Base-by-base conservation (phyloP, 139 green algal species). In the Chlamydomonas eustigma region DNA sequence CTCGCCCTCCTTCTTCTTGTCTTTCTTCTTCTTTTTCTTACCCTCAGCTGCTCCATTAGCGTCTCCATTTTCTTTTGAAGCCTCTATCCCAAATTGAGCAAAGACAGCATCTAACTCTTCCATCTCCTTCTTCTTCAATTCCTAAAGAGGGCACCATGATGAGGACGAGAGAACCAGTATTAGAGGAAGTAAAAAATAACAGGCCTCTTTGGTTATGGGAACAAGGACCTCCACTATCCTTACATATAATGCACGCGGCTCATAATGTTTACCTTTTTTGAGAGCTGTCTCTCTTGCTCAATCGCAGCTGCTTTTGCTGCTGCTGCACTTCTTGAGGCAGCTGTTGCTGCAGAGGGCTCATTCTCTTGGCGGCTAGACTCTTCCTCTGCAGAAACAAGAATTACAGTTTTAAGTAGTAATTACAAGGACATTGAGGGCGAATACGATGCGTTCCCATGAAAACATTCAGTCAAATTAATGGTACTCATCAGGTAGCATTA, bases 101-200 rank as follows among this genome's bases (percentile, higher is more conserved):
- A 91, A 84, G 50, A 89, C 77, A 0, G 84, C 84, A 37, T 91
- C 84, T 25, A 91, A 68, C 71, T 89, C 86, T 37, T 91, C 82
- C 73, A 91, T 83, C 76, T 91, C 86, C 82, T 91, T 91, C 78
- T 91, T 89, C 74, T 91, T 91, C 50, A 88, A 50, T 72, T 91
- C 86, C 85, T 90, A 80, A 25, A 68, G 12, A 58, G 32, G 18
- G 5, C n/a, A 69, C 22, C 58, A 24, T 30, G 39, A 30, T 32
- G 33, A 71, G 28, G 64, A 32, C 28, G 38, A n/a, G n/a, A n/a
- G n/a, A n/a, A n/a, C n/a, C n/a, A n/a, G n/a, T n/a, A n/a, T n/a
- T n/a, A n/a, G n/a, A n/a, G n/a, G n/a, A n/a, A n/a, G n/a, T n/a
- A n/a, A n/a, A n/a, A n/a, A n/a, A n/a, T n/a, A n/a, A n/a, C n/a